These are phyloP conservation scores for Dendryphion nanum DNA, from an alignment of 2,329 filamentous ascomycete species.

Conservation along the genomic window DNA sequence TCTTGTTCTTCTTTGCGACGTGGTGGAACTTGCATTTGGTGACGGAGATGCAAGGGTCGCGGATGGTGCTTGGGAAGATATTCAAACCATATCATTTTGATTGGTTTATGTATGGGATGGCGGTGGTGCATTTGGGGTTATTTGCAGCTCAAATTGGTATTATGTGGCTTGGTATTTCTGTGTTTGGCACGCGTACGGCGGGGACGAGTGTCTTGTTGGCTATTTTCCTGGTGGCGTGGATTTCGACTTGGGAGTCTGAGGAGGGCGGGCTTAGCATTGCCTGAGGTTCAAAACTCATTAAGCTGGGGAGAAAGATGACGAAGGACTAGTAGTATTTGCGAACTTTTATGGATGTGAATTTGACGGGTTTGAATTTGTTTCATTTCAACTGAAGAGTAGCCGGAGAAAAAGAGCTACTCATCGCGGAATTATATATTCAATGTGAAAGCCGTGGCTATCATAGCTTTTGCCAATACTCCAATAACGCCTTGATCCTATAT, in stretches of 20 bases:
- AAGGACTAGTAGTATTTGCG: no score
- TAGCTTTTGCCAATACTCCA: no score
- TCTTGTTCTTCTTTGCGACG: conserved; percentile 12
- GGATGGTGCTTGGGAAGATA: conserved; percentile 6
- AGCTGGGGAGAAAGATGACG: no score
- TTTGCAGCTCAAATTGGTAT: conserved; percentile 5
- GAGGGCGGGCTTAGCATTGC: not conserved
- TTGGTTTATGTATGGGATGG: conserved; percentile 9
- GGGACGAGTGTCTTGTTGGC: conserved; percentile 3
- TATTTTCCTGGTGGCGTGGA: conserved; percentile 12
- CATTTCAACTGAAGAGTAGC: no score
- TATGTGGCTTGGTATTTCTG: conserved; percentile 1
- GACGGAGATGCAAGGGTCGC: conserved; percentile 8
- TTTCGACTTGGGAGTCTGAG: conserved; percentile 6
- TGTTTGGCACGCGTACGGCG: not conserved
- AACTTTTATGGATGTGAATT: no score
- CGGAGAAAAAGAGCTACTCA: no score
- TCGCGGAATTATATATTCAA: no score
- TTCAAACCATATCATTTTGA: conserved; percentile 8
- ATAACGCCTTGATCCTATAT: no score
- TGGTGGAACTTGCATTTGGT: conserved; percentile 17
- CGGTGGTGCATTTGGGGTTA: conserved; percentile 5
- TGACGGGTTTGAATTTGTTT: no score
- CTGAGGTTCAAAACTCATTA: no score
- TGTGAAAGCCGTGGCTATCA: no score